Percentiles rank a stretch among this genome's conserved stretches.
phyloP scores from a whole-genome alignment of 1,284 basidiomycete species.

The Boletellus sp. region DNA sequence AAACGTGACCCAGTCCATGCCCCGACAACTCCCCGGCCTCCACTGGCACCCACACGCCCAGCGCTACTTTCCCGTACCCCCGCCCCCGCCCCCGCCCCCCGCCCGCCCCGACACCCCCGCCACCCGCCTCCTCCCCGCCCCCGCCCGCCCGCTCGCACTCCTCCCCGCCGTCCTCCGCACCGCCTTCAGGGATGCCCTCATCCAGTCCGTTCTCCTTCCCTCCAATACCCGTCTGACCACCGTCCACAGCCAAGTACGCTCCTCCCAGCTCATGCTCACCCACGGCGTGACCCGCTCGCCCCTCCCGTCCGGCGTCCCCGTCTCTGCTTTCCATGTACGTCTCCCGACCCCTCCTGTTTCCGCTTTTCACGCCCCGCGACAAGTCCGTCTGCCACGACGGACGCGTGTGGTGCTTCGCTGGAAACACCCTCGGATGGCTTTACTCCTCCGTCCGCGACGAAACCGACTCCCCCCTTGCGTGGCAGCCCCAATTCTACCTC shows the following conservation, averaged over 20 bases:
- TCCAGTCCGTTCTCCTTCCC: slow-evolving; percentile 24
- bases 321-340: slow-evolving; percentile 45
- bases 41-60: slow-evolving; percentile 47
- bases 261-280: slow-evolving; percentile 37
- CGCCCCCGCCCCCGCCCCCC: neutral
- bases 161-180: slow-evolving; percentile 18
- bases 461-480: slow-evolving; percentile 24
- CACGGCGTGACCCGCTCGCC: slow-evolving; percentile 24
- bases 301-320: slow-evolving; percentile 30
- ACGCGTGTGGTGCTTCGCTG: slow-evolving; percentile 38
- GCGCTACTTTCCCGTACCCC: slow-evolving; percentile 53
- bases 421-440: slow-evolving; percentile 51
- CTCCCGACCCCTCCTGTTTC: neutral
- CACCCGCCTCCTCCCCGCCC: neutral
- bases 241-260: slow-evolving; percentile 34
- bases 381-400: slow-evolving; percentile 37
- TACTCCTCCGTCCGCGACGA: slow-evolving; percentile 36
- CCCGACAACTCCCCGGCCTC: slow-evolving; percentile 48
- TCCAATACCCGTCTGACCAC: neutral
- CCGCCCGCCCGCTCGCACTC: neutral
- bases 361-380: neutral
- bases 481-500: slow-evolving; percentile 43
- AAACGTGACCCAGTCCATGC: slow-evolving; percentile 29
- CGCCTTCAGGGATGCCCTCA: slow-evolving; percentile 20
- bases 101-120: neutral